Percentiles rank a stretch among this genome's conserved stretches.
phyloP scores from a whole-genome alignment of 495 filamentous ascomycete genomes.

The Penicillium antarcticum region DNA sequence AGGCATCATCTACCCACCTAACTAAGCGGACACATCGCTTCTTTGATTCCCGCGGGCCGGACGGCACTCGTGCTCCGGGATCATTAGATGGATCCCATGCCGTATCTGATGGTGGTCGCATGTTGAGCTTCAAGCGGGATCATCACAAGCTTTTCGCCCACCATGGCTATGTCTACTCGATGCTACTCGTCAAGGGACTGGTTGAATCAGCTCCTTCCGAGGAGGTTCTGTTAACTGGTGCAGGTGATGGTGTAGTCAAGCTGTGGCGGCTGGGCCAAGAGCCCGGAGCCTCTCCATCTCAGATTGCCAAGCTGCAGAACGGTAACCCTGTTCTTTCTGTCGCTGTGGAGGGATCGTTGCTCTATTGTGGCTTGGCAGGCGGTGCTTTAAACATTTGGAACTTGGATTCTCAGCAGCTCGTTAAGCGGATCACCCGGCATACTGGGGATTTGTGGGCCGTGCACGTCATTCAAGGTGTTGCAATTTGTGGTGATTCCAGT shows the following conservation, averaged over 20 bases:
- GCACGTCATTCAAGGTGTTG: conserved; percentile 73
- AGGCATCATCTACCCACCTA: conserved; percentile 67
- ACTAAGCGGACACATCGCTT: conserved; percentile 84
- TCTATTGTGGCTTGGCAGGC: conserved; percentile 84
- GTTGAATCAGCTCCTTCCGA: conserved; percentile 62
- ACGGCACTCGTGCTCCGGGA: conserved; percentile 72
- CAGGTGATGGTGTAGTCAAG: conserved; percentile 90
- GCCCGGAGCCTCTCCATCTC: conserved; percentile 45
- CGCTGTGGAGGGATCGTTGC: conserved; percentile 77
- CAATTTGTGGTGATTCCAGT: conserved; percentile 79
- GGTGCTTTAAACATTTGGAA: conserved; percentile 98
- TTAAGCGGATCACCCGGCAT: conserved; percentile 76
- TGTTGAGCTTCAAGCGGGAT: conserved; percentile 78
- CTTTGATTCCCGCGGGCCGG: conserved; percentile 86
- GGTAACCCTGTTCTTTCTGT: conserved; percentile 82
- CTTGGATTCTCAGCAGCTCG: conserved; percentile 85
- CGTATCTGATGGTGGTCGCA: conserved; percentile 51
- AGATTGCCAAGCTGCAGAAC: conserved; percentile 68
- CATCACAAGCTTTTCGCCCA: conserved; percentile 88
- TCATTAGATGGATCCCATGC: conserved; percentile 40
- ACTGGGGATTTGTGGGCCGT: conserved; percentile 83
- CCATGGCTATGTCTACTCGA: conserved; percentile 92
- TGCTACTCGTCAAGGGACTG: conserved; percentile 72
- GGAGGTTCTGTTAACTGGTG: conserved; percentile 83
- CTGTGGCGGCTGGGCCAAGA: conserved; percentile 69